phyloP scores from a whole-genome alignment of 164 flowering plant species.

The Euptelea pleiosperma region DNA sequence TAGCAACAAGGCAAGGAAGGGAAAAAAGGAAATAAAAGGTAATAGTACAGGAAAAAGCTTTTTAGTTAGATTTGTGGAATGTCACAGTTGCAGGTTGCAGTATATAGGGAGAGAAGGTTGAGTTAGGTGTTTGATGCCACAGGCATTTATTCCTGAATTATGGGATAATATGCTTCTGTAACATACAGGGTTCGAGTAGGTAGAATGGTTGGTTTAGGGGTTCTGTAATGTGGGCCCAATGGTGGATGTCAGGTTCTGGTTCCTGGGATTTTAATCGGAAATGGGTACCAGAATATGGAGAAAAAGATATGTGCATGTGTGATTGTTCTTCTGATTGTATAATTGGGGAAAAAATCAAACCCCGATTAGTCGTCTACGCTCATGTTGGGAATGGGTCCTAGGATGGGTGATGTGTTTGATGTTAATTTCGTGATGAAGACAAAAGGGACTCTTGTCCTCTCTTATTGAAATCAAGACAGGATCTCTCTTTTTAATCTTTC shows the following conservation, averaged over 20 bases:
- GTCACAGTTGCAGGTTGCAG: not conserved
- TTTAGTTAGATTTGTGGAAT: not conserved
- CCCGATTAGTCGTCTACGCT: not conserved
- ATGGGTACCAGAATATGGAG: not conserved
- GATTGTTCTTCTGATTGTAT: conserved; percentile 3
- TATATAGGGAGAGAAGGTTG: not conserved
- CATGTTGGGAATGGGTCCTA: not conserved
- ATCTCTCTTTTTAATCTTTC: not conserved
- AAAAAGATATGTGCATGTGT: not conserved
- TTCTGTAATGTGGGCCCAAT: not conserved
- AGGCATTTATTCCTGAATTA: not conserved
- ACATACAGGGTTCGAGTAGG: not conserved
- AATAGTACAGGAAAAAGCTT: not conserved
- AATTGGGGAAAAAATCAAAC: conserved; percentile 3
- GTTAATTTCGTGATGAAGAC: not conserved
- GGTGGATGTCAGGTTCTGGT: conserved; percentile 6
- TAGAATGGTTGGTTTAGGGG: not conserved
- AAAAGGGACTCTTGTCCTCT: not conserved
- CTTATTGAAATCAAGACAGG: not conserved
- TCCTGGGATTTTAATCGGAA: conserved; percentile 13
- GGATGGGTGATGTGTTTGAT: conserved; percentile 8
- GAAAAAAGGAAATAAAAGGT: conserved; percentile 2
- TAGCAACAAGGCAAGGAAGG: conserved; percentile 1
- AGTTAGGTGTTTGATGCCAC: conserved; percentile 7
- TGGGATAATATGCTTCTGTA: conserved; percentile 3